phyloP scores from a whole-genome alignment of 257 asterid genomes.

The Solanum lycopersicoides region DNA sequence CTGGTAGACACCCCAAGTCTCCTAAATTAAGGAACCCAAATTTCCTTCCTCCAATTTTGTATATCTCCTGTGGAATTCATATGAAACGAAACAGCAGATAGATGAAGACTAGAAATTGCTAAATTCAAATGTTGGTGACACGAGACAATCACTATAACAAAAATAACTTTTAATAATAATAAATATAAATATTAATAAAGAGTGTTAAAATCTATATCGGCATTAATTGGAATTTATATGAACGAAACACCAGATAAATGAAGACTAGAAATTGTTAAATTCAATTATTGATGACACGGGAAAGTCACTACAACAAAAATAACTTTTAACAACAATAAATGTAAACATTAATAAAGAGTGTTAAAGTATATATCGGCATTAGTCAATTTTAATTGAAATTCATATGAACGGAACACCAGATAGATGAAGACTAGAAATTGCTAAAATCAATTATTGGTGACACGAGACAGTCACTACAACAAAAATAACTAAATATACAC shows the following conservation, averaged over 20 bases:
- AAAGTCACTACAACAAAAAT: neutral
- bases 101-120: neutral
- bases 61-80: conserved; percentile 28
- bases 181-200: neutral
- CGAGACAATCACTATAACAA: neutral
- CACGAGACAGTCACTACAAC: neutral
- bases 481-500: too few relatives aligned
- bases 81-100: neutral
- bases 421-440: neutral
- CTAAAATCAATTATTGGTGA: neutral
- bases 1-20: conserved; percentile 57
- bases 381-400: neutral
- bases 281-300: neutral
- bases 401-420: neutral
- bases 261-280: neutral
- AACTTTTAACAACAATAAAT: too few relatives aligned
- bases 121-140: neutral
- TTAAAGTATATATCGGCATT: too few relatives aligned
- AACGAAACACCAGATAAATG: neutral
- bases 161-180: too few relatives aligned
- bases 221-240: neutral
- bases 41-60: conserved; percentile 52
- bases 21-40: conserved; percentile 55
- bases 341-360: too few relatives aligned
- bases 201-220: fast-evolving